These are phyloP conservation scores for Pelargonium nanum DNA, from an alignment of 345 rosid genomes.

Conservation along the genomic window DNA sequence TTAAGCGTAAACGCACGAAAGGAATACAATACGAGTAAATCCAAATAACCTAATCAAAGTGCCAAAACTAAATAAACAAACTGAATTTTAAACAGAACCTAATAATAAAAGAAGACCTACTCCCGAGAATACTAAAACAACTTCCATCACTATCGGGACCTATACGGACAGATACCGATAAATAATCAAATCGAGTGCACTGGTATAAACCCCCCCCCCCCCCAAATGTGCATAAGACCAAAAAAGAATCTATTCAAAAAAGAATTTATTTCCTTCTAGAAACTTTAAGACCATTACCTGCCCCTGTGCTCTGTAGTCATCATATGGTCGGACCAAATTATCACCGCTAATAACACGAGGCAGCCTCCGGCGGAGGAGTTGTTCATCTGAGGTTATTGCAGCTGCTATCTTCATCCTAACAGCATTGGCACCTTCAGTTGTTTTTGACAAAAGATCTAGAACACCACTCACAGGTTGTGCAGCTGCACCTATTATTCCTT, in stretches of 20 bases:
- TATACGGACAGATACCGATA: too few species aligned
- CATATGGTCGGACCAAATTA: conserved; percentile 79
- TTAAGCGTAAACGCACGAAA: neutral
- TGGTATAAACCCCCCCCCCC: neutral
- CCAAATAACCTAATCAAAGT: conserved; percentile 54
- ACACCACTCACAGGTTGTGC: conserved; percentile 99
- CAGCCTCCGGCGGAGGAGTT: conserved; percentile 83
- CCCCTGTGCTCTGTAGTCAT: conserved; percentile 81
- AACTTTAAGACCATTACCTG: conserved; percentile 45
- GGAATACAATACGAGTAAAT: neutral
- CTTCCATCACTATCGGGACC: too few species aligned
- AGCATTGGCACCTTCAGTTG: conserved; percentile 99
- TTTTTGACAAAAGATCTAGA: conserved; percentile 92
- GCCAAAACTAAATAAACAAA: too few species aligned
- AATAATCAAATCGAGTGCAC: conserved; percentile 32
- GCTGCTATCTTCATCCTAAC: conserved; percentile 95
- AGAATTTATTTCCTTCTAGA: neutral
- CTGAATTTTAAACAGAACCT: too few species aligned
- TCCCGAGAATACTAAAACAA: too few species aligned
- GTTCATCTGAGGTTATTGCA: conserved; percentile 96
- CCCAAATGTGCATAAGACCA: neutral
- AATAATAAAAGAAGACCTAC: too few species aligned
- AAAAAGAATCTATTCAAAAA: neutral
- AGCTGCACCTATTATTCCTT: conserved; percentile 95
- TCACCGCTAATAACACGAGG: conserved; percentile 90